Base-by-base conservation (phyloP, 805 yeast species). In the Suhomyces vadensis region DNA sequence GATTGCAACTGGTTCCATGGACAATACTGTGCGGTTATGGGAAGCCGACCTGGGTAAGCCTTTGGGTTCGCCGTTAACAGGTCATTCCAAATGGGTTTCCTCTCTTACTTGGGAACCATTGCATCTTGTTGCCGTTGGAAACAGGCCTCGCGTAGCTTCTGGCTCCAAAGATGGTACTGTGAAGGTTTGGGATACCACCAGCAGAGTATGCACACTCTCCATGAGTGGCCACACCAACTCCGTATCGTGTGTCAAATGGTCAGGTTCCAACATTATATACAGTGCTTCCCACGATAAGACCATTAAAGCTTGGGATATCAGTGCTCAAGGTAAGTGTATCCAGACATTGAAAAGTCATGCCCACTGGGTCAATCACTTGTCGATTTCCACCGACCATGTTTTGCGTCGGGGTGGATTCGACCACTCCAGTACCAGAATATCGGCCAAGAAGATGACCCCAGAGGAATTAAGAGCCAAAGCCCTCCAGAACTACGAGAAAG, bases 1-100 rank as follows among this genome's bases (percentile, higher is more conserved):
- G 58, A 80, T 94, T 37, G 99, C 99, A 9, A 92, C 99, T 0
- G 99, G 98, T 0, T 83, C 95, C 20, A 90, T 89, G 96, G 99
- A 94, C 60, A 82, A 79, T 58, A 87, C 96, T 3, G 75, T 94
- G 17, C 75, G 96, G 55, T 64, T 94, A 25, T 94, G 98, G 98
- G 90, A 88, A 50, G 75, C 88, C 2, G 71, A 69, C 10, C 77
- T 81, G 10, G 98, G 98, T 11, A 75, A 77, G 51, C 78, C 85
- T 5, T 47, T 86, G 10, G 97, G 97, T 8, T 76, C 77, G 40
- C 79, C 95, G 0, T 66, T 92, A 52, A 62, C 65, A 23, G 98
- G 98, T 2, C 99, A 94, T 58, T 58, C 78, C 13, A 90, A 92
- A 63, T 92, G 96, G 92, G 82, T 94, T 36, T 85, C 96, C 0